Evolutionary conservation across 1,139 yeast genomes (phyloP).

Genomic region (Starmera stellimalicola): DNA sequence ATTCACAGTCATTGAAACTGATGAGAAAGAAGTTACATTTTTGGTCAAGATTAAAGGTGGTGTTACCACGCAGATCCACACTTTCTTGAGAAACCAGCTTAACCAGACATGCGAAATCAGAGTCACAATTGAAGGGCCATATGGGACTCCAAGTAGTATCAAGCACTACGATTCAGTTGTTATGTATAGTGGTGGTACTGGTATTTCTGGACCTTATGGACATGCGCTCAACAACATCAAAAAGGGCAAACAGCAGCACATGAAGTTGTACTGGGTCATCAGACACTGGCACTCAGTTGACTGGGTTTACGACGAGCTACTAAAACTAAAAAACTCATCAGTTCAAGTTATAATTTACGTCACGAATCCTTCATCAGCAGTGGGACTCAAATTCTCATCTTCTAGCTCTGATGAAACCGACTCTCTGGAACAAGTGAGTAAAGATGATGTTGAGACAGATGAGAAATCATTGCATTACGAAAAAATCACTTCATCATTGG

Average conservation of each 20-base stretch:
- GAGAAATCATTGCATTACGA: conserved; percentile 6
- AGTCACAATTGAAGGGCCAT: conserved; percentile 50
- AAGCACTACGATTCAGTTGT: conserved; percentile 43
- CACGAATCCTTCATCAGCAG: conserved; percentile 22
- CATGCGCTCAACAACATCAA: conserved; percentile 10
- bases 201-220: conserved; percentile 47
- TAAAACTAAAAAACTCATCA: conserved; percentile 24
- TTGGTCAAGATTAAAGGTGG: conserved; percentile 40
- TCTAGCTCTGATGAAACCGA: not conserved
- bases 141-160: conserved; percentile 42
- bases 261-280: conserved; percentile 40
- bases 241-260: conserved; percentile 11
- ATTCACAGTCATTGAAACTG: conserved; percentile 28
- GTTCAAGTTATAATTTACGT: conserved; percentile 30
- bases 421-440: conserved; percentile 8
- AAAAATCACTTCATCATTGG: conserved; percentile 15
- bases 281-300: conserved; percentile 38
- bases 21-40: conserved; percentile 28
- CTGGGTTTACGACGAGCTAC: conserved; percentile 41
- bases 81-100: conserved; percentile 16
- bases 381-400: conserved; percentile 8
- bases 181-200: conserved; percentile 61
- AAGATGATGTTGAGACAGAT: conserved; percentile 7
- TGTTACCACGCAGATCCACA: conserved; percentile 29
- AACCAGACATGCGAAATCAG: conserved; percentile 16